Base-by-base conservation (phyloP, 768 basidiomycete species). In the Boletus rubroflammeus region DNA sequence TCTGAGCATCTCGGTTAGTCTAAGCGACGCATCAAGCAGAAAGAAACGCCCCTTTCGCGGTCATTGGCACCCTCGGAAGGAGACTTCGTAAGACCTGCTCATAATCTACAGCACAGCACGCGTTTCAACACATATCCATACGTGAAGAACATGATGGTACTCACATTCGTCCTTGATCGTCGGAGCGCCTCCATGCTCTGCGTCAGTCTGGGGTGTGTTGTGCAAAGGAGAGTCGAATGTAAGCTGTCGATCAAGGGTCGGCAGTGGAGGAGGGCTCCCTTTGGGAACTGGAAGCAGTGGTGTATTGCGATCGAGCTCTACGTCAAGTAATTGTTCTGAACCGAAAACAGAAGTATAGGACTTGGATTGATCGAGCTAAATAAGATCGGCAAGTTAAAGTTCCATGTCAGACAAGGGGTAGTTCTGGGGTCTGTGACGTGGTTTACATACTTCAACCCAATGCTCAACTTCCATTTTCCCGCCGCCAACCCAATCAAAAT, bases 321-420 rank as follows among this genome's bases (percentile, higher is more conserved):
- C 67, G 52, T 81, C 79, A 38, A 81, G 62, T 13, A 81, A 64
- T 54, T 82, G 81, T 55, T 81, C 76, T 29, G 77, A 80, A 7
- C 79, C 81, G 0, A 73, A 57, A 13, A 68, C 73, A 13, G 80
- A 69, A 31, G 59, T 59, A 15, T 53, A 56, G 15, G 68, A 60
- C 29, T 68, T 77, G 31, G 72, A 64, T n/a, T 70, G 72, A 59
- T 81, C 79, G 23, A 78, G 73, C 76, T 79, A 57, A n/a, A 56
- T 14, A 40, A 34, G 38, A 25, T 51, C n/a, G n/a, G 32, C 48
- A 32, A 53, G 21, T 32, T 25, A 40, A 14, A 29, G 38, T 54
- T 47, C 10, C 15, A 19, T 15, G 31, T 41, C 28, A 42, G 28
- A 47, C 17, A 17, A 38, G 47, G 26, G 23, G 19, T 21, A 21